These are phyloP conservation scores for Pseudogymnoascus sp. DNA, from an alignment of 2,329 filamentous ascomycete species.

Conservation along the genomic window DNA sequence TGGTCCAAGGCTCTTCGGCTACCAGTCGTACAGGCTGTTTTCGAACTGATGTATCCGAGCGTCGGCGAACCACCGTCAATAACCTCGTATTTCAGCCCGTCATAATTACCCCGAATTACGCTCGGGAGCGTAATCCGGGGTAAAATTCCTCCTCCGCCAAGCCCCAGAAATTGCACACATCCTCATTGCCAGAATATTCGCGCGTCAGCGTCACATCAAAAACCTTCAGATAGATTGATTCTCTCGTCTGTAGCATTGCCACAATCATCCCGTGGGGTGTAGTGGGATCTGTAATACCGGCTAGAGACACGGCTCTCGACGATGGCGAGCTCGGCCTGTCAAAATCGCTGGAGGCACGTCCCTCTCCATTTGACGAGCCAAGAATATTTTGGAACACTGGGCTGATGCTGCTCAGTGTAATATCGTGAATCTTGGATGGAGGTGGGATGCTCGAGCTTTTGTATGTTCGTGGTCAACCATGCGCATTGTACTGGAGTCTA, in stretches of 20 bases:
- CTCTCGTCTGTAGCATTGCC: neutral
- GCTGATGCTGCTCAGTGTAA: neutral
- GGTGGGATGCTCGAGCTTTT: neutral
- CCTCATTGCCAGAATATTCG: neutral
- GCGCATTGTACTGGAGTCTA: neutral
- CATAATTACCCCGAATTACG: no score
- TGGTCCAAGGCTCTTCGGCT: neutral
- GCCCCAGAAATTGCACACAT: neutral
- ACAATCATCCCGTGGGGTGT: neutral
- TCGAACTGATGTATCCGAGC: neutral
- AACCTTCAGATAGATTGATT: neutral
- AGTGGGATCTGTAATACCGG: neutral
- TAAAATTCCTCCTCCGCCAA: constrained; percentile 3
- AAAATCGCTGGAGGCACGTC: neutral
- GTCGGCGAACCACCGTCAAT: neutral
- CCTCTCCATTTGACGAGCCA: neutral
- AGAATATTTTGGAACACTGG: neutral
- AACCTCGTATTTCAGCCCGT: neutral
- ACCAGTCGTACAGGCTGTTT: neutral
- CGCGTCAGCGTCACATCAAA: neutral
- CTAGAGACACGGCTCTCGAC: neutral
- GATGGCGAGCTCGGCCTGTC: neutral
- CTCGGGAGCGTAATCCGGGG: constrained; percentile 3
- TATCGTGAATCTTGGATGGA: neutral
- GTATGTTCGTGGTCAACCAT: neutral